A percentile compares a stretch with the other conserved stretches of the same genome.
phyloP scores from a whole-genome alignment of 768 basidiomycete genomes.

The Rhodotorula kratochvilovae region DNA sequence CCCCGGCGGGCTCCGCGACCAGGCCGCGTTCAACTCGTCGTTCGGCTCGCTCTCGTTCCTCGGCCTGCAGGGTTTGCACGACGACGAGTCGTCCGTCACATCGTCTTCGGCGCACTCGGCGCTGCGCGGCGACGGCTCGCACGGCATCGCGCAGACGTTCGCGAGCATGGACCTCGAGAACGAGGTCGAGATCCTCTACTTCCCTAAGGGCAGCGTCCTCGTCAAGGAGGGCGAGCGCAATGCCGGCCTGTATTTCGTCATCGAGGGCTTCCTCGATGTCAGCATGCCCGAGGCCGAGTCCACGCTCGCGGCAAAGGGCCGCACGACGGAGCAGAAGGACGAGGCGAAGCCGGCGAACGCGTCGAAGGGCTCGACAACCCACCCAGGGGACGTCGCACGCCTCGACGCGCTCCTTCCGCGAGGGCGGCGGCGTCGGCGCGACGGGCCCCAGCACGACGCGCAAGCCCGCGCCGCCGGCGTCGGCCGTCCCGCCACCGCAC shows the following conservation, averaged over 20 bases:
- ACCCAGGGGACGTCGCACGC: background rate
- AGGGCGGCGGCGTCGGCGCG: background rate
- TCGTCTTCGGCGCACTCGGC: background rate
- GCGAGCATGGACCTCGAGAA: conserved; percentile 76
- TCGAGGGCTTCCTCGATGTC: conserved; percentile 93
- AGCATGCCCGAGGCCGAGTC: conserved; percentile 57
- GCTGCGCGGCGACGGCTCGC: conserved; percentile 59
- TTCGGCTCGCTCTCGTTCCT: conserved; percentile 46
- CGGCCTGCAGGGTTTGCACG: conserved; percentile 42
- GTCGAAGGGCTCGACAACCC: background rate
- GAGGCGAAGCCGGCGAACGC: background rate
- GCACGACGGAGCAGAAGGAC: background rate
- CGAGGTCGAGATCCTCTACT: conserved; percentile 92
- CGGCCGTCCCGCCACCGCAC: background rate
- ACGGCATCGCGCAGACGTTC: conserved; percentile 54
- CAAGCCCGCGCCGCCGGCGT: background rate
- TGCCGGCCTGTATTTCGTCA: conserved; percentile 82
- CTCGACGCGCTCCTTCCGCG: background rate
- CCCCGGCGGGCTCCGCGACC: conserved; percentile 7
- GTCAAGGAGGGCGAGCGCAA: conserved; percentile 78
- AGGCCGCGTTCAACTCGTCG: conserved; percentile 44
- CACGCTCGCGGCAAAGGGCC: background rate
- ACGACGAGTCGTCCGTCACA: conserved; percentile 45
- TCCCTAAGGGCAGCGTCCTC: conserved; percentile 75
- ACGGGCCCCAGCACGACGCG: background rate